Conservation (phyloP, 2,329 filamentous ascomycete genomes). For the Phialemoniopsis sp. region DNA sequence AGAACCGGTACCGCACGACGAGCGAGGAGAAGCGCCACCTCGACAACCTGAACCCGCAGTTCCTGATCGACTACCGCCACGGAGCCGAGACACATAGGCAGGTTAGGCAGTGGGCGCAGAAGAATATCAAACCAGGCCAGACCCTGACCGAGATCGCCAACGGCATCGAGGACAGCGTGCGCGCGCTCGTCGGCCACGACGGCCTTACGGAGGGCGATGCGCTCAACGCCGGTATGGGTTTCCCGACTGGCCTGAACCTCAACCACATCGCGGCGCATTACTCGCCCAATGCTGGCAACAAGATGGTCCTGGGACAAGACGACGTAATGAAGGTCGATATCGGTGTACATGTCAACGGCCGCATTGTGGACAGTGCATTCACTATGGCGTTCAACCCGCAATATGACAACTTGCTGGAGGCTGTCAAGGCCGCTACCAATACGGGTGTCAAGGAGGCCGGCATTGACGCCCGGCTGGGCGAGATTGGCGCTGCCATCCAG, state of each 20-base stretch:
- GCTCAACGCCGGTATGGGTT: slow-evolving; percentile 73
- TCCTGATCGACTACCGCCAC: slow-evolving; percentile 72
- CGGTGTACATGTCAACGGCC: slow-evolving; percentile 75
- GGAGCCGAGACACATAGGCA: slow-evolving; percentile 77
- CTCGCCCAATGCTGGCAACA: slow-evolving; percentile 80
- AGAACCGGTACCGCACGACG: slow-evolving; percentile 76
- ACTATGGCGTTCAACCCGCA: slow-evolving; percentile 71
- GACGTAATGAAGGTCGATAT: slow-evolving; percentile 85
- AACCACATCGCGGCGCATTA: slow-evolving; percentile 83
- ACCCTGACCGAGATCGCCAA: slow-evolving; percentile 75
- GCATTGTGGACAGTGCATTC: slow-evolving; percentile 79
- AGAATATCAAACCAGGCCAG: slow-evolving; percentile 75
- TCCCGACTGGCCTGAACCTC: slow-evolving; percentile 76
- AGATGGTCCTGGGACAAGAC: slow-evolving; percentile 64
- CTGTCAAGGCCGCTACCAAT: slow-evolving; percentile 74
- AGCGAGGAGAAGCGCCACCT: slow-evolving; percentile 81
- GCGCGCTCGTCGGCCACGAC: slow-evolving; percentile 68
- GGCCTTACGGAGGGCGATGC: slow-evolving; percentile 75
- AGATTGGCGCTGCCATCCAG: slow-evolving; percentile 80
- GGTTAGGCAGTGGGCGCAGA: slow-evolving; percentile 75
- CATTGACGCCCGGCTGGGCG: slow-evolving; percentile 84
- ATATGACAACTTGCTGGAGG: slow-evolving; percentile 70
- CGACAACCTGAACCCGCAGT: slow-evolving; percentile 75
- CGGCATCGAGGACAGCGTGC: slow-evolving; percentile 75
- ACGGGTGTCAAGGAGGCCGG: slow-evolving; percentile 88